phyloP scores from a whole-genome alignment of 1,284 basidiomycete genomes.

The Marasmius fiardii region DNA sequence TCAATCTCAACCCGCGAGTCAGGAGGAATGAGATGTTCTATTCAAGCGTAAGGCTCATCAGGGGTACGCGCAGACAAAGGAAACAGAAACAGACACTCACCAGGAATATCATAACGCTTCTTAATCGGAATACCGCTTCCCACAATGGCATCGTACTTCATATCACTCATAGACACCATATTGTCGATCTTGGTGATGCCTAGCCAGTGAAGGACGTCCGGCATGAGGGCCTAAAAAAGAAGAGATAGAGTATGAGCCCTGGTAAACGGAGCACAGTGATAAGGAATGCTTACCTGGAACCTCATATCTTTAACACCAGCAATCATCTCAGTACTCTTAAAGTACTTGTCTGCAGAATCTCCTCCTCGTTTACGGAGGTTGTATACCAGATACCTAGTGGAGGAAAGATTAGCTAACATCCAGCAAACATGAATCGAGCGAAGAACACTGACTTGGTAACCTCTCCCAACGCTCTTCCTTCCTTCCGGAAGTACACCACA shows the following conservation, averaged over 20 bases:
- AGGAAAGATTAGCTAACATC: not conserved
- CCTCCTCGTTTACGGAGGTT: slow-evolving; percentile 94
- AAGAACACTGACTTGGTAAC: slow-evolving; percentile 70
- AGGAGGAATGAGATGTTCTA: slow-evolving; percentile 81
- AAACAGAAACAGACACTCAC: slow-evolving; percentile 28
- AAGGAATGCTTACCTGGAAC: slow-evolving; percentile 52
- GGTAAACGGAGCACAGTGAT: not conserved
- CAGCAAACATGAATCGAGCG: not conserved
- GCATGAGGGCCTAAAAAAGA: slow-evolving; percentile 71
- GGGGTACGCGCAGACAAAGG: not conserved
- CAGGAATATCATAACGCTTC: slow-evolving; percentile 83
- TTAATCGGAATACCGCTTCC: slow-evolving; percentile 83
- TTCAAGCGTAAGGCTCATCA: not conserved
- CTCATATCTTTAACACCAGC: slow-evolving; percentile 96
- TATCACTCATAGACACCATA: slow-evolving; percentile 92
- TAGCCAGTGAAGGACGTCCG: slow-evolving; percentile 93
- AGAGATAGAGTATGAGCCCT: not conserved
- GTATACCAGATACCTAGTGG: slow-evolving; percentile 80
- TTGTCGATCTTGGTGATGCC: slow-evolving; percentile 87
- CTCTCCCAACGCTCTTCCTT: slow-evolving; percentile 90
- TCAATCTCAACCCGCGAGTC: slow-evolving; percentile 95
- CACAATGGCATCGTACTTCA: slow-evolving; percentile 95
- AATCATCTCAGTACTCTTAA: slow-evolving; percentile 89
- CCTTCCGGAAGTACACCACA: slow-evolving; percentile 94
- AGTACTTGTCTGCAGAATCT: slow-evolving; percentile 91